Evolutionary conservation across 176 grass and related monocot species (phyloP).

Genomic region (maize (Zea mays)): DNA sequence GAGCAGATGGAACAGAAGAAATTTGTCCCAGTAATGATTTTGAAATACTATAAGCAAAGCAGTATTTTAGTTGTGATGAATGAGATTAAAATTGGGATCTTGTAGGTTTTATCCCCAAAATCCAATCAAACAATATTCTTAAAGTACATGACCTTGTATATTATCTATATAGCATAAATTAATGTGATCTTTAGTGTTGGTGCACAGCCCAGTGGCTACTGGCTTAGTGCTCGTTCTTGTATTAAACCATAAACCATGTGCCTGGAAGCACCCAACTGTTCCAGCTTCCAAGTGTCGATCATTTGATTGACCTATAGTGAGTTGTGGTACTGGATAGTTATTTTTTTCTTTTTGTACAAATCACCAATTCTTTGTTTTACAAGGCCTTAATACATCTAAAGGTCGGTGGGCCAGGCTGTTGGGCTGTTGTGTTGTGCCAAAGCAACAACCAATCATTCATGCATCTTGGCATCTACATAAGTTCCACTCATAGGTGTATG

Average conservation of each 20-base stretch:
- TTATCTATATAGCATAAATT: neutral
- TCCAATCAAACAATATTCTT: neutral
- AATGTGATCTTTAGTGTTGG: neutral
- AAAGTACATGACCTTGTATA: constrained; percentile 8
- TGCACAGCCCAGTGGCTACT: neutral
- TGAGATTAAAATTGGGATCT: constrained; percentile 14
- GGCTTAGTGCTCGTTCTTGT: neutral
- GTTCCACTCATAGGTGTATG: neutral
- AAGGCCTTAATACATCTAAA: neutral
- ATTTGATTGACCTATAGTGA: neutral
- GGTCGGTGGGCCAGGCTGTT: neutral
- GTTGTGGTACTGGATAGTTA: neutral
- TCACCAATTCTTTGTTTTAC: neutral
- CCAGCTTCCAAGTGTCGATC: neutral
- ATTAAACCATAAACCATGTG: constrained; percentile 1
- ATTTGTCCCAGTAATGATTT: neutral
- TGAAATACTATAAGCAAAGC: constrained; percentile 10
- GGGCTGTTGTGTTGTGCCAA: neutral
- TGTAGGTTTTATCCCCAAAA: neutral
- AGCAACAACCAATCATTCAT: neutral
- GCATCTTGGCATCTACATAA: neutral
- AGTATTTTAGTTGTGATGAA: neutral
- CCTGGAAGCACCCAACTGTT: neutral
- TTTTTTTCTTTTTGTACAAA: neutral
- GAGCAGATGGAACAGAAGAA: constrained; percentile 5